phyloP scores from a whole-genome alignment of 2,329 filamentous ascomycete species.

The Fusarium pilosicola region DNA sequence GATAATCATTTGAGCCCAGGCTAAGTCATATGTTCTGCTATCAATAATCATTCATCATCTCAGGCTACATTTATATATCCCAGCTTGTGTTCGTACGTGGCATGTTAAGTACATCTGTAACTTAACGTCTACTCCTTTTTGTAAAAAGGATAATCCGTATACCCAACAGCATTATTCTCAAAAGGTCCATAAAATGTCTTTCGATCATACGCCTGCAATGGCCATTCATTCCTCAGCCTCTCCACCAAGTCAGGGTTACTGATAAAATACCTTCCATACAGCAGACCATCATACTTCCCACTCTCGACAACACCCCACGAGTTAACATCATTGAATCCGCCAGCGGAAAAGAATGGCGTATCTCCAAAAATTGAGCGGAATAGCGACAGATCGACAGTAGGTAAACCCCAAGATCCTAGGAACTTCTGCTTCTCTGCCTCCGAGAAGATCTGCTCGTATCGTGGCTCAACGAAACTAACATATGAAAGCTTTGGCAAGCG shows the following conservation, averaged over 20 bases:
- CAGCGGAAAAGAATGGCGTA: constrained; percentile 65
- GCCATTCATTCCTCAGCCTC: constrained; percentile 52
- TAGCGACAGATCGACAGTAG: constrained; percentile 55
- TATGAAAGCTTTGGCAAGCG: constrained; percentile 58
- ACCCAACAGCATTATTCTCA: constrained; percentile 47
- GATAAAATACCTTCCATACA: constrained; percentile 59
- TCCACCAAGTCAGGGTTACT: constrained; percentile 61
- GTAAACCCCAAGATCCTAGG: constrained; percentile 58
- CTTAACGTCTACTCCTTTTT: background rate
- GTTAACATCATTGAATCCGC: constrained; percentile 63
- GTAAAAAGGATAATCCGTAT: constrained; percentile 49
- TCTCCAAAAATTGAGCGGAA: constrained; percentile 62
- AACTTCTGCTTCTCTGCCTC: constrained; percentile 60
- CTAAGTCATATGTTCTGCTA: background rate
- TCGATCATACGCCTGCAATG: constrained; percentile 55
- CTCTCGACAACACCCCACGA: constrained; percentile 57
- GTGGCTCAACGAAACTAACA: constrained; percentile 65
- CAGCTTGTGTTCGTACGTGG: too few relatives aligned
- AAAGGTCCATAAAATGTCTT: constrained; percentile 56
- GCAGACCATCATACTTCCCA: constrained; percentile 57
- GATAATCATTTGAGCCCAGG: background rate
- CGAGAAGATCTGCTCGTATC: constrained; percentile 63
- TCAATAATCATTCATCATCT: background rate
- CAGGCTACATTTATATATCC: background rate
- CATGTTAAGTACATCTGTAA: too few relatives aligned